Base-by-base conservation (phyloP, 169 alveolate species). In the Toxoplasma gondii region DNA sequence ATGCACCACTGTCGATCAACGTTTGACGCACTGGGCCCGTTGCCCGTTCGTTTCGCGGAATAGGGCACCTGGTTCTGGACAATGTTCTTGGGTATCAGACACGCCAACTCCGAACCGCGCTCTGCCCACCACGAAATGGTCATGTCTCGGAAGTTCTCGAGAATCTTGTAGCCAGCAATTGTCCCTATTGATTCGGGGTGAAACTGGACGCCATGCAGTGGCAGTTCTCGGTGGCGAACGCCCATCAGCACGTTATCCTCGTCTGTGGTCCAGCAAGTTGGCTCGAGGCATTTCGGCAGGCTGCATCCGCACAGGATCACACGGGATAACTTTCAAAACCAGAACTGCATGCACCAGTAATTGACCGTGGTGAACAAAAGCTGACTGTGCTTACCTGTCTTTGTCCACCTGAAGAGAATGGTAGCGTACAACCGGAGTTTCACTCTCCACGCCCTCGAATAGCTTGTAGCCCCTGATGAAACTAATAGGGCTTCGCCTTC, bases 131-230 rank as follows among this genome's bases (percentile, higher is more conserved):
- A 93, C 45, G 45, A 10, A 36, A 43, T 70, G n/a, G 95, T 86
- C 44, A 93, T 84, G 7, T 31, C 81, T 17, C 43, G 1, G 93
- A 94, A 94, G 39, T 94, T 94, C 41, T 81, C 45, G 9, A 94
- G 93, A 38, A 95, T 93, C 31, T 58, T 38, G 12, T 16, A 12
- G 39, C 96, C 96, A n/a, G 58, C 86, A 1, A 93, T 95, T 22
- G 96, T 94, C 78, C 96, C 96, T 24, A 96, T 91, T 0, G 97
- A 95, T 92, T 96, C 97, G 2, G 97, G 97, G 80, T 95, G 97
- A 86, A 95, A 96, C 81, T 96, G 97, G 0, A 95, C 96, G 27
- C 97, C 96, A 78, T 93, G 93, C 38, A 95, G 74, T 24, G 97
- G 97, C 41, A 86, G 91, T 0, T 74, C 36, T 43, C 49, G 70